Conservation (phyloP, 805 yeast genomes). For the Barnettozyma sucrosica region DNA sequence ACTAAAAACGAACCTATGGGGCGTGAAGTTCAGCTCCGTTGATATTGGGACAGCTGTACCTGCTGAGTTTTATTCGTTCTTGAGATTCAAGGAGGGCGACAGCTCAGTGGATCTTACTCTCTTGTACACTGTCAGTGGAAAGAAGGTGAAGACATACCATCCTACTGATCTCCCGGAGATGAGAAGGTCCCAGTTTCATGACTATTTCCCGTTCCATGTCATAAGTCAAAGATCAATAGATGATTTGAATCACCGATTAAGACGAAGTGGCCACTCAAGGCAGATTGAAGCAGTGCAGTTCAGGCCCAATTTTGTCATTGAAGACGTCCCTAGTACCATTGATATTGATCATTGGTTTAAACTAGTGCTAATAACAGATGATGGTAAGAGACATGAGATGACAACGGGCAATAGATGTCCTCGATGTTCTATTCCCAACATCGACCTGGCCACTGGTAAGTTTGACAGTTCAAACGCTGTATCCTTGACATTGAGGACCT, state of each 20-base stretch:
- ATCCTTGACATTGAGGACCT: slow-evolving; percentile 9
- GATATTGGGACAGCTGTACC: slow-evolving; percentile 19
- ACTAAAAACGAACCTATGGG: slow-evolving; percentile 16
- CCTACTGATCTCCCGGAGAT: slow-evolving; percentile 10
- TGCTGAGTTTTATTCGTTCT: slow-evolving; percentile 11
- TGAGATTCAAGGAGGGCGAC: slow-evolving; percentile 7
- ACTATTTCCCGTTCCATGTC: slow-evolving; percentile 19
- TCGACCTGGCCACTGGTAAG: slow-evolving; percentile 11
- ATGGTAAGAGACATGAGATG: slow-evolving; percentile 7
- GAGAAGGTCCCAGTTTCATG: slow-evolving; percentile 17
- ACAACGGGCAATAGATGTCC: slow-evolving; percentile 17
- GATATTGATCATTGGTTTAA: slow-evolving; percentile 13
- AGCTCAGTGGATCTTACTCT: slow-evolving; percentile 10
- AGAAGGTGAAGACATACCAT: slow-evolving; percentile 15
- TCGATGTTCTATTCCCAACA: slow-evolving; percentile 19
- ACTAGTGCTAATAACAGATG: neutral
- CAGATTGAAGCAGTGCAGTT: slow-evolving; percentile 13
- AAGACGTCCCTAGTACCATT: neutral
- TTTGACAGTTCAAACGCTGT: slow-evolving; percentile 15
- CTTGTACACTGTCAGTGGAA: slow-evolving; percentile 14
- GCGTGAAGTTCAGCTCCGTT: slow-evolving; percentile 14
- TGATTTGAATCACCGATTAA: slow-evolving; percentile 8
- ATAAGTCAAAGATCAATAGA: slow-evolving; percentile 11
- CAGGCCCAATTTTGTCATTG: slow-evolving; percentile 17
- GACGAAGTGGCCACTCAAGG: slow-evolving; percentile 1